Evolutionary conservation across 495 filamentous ascomycete genomes (phyloP).

Genomic region (Penicillium taxi): DNA sequence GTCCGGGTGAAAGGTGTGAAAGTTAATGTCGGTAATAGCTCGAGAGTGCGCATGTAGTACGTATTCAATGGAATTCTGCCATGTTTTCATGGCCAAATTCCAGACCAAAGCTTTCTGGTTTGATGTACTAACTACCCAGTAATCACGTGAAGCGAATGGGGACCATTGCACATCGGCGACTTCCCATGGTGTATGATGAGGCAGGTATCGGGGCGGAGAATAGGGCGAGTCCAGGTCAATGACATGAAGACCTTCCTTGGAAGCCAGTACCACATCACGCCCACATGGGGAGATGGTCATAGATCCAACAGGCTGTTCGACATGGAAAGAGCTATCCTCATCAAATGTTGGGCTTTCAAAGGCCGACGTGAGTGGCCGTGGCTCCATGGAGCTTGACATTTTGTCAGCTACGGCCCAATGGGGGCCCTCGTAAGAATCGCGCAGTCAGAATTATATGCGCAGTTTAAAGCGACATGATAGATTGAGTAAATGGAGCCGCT

Average conservation of each 20-base stretch:
- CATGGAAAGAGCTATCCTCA: slow-evolving; percentile 72
- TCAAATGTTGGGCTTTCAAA: slow-evolving; percentile 84
- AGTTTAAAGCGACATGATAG: neutral
- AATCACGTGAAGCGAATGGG: slow-evolving; percentile 78
- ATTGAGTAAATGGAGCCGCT: too few relatives aligned
- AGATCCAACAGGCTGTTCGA: slow-evolving; percentile 67
- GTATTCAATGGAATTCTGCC: slow-evolving; percentile 73
- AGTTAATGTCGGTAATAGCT: slow-evolving; percentile 96
- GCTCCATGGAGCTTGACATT: slow-evolving; percentile 36
- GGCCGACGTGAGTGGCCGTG: slow-evolving; percentile 50
- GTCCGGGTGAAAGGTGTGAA: slow-evolving; percentile 86
- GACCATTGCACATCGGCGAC: slow-evolving; percentile 99
- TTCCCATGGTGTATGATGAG: slow-evolving; percentile 84
- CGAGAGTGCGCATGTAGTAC: slow-evolving; percentile 83
- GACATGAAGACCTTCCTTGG: slow-evolving; percentile 77
- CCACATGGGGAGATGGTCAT: slow-evolving; percentile 89
- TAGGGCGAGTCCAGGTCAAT: slow-evolving; percentile 91
- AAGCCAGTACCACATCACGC: slow-evolving; percentile 85
- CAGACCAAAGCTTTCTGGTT: slow-evolving; percentile 94
- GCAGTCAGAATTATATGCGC: slow-evolving; percentile 2
- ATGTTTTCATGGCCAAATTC: slow-evolving; percentile 73
- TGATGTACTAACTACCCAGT: slow-evolving; percentile 88
- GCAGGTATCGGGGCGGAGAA: slow-evolving; percentile 77
- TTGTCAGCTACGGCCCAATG: slow-evolving; percentile 12
- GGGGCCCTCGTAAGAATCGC: neutral